Percentiles rank a stretch among this genome's conserved stretches.
phyloP scores from a whole-genome alignment of 176 grass and related monocot species.

The barley (Hordeum vulgare) region MorexV3_pseudomolecules_assembly NC_058520.1:157403558-157404057 shows the following conservation, averaged over 20 bases:
- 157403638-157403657: not conserved
- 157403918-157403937: not conserved
- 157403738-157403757: not conserved
- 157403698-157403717: not conserved
- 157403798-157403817: not conserved
- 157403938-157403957: constrained; percentile 49
- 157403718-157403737: not conserved
- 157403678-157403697: not conserved
- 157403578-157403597: not conserved
- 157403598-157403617: not conserved
- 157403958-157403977: constrained; percentile 25
- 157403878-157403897: not conserved
- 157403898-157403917: not conserved
- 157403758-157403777: constrained; percentile 5
- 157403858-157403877: not conserved
- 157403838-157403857: not conserved
- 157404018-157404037: constrained; percentile 71
- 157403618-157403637: not conserved
- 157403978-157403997: constrained; percentile 63
- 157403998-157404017: constrained; percentile 59
- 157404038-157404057: constrained; percentile 66
- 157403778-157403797: not conserved
- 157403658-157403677: constrained; percentile 1
- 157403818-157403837: not conserved
- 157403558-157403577: not conserved